A percentile compares a stretch with the other conserved stretches of the same genome.
Evolutionary conservation across 768 basidiomycete species (phyloP).

Genomic region (Tulasnella sp.): DNA sequence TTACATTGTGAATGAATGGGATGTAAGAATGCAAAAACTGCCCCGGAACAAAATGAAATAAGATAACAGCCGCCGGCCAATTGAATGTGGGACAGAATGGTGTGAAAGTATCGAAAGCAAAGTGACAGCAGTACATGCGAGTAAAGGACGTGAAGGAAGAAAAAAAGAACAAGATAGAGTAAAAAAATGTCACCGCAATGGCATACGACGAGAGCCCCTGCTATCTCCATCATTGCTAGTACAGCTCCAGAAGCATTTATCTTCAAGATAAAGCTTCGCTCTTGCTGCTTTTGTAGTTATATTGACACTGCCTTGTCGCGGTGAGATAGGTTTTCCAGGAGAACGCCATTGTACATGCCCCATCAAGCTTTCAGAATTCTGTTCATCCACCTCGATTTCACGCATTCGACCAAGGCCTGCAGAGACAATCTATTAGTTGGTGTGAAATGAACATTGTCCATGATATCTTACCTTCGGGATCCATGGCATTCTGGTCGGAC

Average conservation of each 20-base stretch:
- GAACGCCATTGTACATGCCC: conserved; percentile 1
- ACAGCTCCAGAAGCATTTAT: conserved; percentile 7
- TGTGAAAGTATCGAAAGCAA: conserved; percentile 3
- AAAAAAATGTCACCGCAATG: background rate
- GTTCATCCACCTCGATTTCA: background rate
- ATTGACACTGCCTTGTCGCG: background rate
- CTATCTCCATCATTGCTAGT: background rate
- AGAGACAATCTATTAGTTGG: background rate
- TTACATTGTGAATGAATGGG: too few relatives aligned
- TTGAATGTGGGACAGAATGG: too few relatives aligned
- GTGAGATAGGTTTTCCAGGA: background rate
- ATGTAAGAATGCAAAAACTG: too few relatives aligned
- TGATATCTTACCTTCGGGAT: background rate
- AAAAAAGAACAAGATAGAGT: background rate
- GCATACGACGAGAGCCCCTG: background rate
- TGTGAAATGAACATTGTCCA: background rate
- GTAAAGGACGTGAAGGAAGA: background rate
- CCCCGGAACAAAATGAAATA: too few relatives aligned
- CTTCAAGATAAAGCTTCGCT: conserved; percentile 7
- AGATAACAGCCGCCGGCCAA: too few relatives aligned
- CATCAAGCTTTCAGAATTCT: conserved; percentile 1
- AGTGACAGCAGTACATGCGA: background rate
- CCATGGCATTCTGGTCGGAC: background rate
- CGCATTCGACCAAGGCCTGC: background rate
- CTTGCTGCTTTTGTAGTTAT: conserved; percentile 9